Percentiles rank a stretch among this genome's conserved stretches.
Evolutionary conservation across 495 filamentous ascomycete species (phyloP).

Genomic region (Cetradonia linearis): DNA sequence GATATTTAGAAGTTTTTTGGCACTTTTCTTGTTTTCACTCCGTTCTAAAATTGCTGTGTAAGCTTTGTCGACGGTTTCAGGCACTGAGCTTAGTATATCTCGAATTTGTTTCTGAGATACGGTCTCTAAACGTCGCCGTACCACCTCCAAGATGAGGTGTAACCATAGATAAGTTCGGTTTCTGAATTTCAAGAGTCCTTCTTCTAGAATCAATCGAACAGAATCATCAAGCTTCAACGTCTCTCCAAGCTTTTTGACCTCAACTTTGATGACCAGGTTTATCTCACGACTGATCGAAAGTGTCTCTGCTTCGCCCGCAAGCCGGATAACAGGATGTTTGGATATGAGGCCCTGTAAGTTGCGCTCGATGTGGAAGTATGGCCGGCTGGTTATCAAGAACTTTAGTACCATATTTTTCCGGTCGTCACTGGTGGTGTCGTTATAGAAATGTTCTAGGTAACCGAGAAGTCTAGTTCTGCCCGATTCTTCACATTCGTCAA

Average conservation of each 20-base stretch:
- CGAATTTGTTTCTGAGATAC: slow-evolving; percentile 18
- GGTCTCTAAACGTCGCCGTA: slow-evolving; percentile 22
- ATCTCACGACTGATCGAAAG: slow-evolving; percentile 32
- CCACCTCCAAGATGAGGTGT: slow-evolving; percentile 31
- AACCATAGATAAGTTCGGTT: slow-evolving; percentile 43
- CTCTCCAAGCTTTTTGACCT: slow-evolving; percentile 21
- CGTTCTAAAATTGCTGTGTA: background rate
- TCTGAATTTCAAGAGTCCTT: slow-evolving; percentile 27
- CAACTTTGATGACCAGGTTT: slow-evolving; percentile 28
- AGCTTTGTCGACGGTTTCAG: too few relatives aligned
- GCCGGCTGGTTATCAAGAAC: slow-evolving; percentile 38
- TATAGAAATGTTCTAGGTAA: too few relatives aligned
- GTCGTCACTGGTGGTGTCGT: too few relatives aligned
- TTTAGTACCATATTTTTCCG: slow-evolving; percentile 25
- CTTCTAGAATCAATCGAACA: slow-evolving; percentile 26
- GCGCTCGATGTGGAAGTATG: slow-evolving; percentile 31
- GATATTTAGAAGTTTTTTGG: slow-evolving; percentile 33
- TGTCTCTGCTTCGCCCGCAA: slow-evolving; percentile 28
- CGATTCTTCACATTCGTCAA: slow-evolving; percentile 34
- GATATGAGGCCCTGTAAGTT: slow-evolving; percentile 19
- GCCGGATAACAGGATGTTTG: background rate
- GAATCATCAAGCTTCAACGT: slow-evolving; percentile 18
- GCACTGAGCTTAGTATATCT: too few relatives aligned
- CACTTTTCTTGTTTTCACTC: background rate
- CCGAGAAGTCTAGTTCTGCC: too few relatives aligned